Conservation (phyloP, 768 basidiomycete species). For the Naematelia aurantialba region DNA sequence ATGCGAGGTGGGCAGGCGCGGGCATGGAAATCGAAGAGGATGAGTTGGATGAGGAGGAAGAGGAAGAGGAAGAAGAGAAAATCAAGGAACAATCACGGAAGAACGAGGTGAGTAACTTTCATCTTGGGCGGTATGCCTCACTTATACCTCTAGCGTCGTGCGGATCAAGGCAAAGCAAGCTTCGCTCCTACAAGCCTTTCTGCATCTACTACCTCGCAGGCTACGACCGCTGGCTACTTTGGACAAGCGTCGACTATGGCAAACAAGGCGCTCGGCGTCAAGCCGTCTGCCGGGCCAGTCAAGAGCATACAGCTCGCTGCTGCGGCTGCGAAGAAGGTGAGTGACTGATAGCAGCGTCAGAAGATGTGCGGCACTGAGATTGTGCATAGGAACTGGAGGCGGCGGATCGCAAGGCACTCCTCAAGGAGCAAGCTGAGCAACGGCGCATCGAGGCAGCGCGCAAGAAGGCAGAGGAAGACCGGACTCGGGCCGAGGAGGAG, state of each 20-base stretch:
- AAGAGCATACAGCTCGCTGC: slow-evolving; percentile 80
- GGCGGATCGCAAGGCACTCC: slow-evolving; percentile 68
- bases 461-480: slow-evolving; percentile 65
- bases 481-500: slow-evolving; percentile 22
- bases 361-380: background rate
- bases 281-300: slow-evolving; percentile 51
- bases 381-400: slow-evolving; percentile 76
- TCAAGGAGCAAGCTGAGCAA: slow-evolving; percentile 76
- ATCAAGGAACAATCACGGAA: background rate
- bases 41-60: slow-evolving; percentile 1
- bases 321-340: slow-evolving; percentile 82
- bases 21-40: slow-evolving; percentile 6
- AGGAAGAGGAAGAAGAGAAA: background rate
- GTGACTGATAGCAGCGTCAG: slow-evolving; percentile 14
- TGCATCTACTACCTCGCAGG: slow-evolving; percentile 19
- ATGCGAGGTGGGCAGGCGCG: background rate
- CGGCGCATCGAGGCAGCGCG: slow-evolving; percentile 63
- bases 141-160: background rate
- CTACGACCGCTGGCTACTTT: slow-evolving; percentile 3
- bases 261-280: slow-evolving; percentile 30
- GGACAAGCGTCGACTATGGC: slow-evolving; percentile 15
- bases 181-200: slow-evolving; percentile 13
- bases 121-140: background rate
- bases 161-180: slow-evolving; percentile 1
- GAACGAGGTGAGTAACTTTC: background rate